Evolutionary conservation across 805 yeast species (phyloP).

Genomic region (Candida arabinofermentans): DNA sequence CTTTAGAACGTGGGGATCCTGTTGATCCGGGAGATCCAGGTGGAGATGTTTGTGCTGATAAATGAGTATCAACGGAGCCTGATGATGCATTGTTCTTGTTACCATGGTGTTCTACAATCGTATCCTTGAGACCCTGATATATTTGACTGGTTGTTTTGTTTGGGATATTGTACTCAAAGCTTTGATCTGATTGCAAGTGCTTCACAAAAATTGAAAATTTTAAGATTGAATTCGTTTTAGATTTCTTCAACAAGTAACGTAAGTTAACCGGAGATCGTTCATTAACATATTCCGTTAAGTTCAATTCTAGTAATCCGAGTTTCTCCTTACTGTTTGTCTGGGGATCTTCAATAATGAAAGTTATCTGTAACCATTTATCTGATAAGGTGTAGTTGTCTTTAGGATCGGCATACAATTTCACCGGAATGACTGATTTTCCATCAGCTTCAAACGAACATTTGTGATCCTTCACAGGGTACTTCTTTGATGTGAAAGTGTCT

Average conservation of each 20-base stretch:
- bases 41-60: not conserved
- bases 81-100: not conserved
- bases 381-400: constrained; percentile 34
- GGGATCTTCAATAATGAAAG: constrained; percentile 32
- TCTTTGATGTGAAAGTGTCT: constrained; percentile 37
- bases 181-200: constrained; percentile 13
- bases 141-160: constrained; percentile 15
- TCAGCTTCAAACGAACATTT: constrained; percentile 42
- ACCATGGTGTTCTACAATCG: constrained; percentile 11
- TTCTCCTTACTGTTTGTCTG: constrained; percentile 36
- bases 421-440: constrained; percentile 23
- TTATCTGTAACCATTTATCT: constrained; percentile 39
- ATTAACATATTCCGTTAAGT: constrained; percentile 67
- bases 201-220: constrained; percentile 45
- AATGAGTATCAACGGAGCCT: not conserved
- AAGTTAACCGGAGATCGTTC: constrained; percentile 49
- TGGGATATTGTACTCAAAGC: constrained; percentile 17
- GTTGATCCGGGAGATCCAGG: not conserved
- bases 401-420: constrained; percentile 39
- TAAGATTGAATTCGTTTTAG: constrained; percentile 80
- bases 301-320: constrained; percentile 65
- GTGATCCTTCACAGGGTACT: constrained; percentile 45
- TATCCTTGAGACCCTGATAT: constrained; percentile 23
- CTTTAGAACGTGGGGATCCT: not conserved
- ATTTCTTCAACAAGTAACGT: constrained; percentile 67